phyloP scores from a whole-genome alignment of 257 asterid species.

The Plantago major region DNA sequence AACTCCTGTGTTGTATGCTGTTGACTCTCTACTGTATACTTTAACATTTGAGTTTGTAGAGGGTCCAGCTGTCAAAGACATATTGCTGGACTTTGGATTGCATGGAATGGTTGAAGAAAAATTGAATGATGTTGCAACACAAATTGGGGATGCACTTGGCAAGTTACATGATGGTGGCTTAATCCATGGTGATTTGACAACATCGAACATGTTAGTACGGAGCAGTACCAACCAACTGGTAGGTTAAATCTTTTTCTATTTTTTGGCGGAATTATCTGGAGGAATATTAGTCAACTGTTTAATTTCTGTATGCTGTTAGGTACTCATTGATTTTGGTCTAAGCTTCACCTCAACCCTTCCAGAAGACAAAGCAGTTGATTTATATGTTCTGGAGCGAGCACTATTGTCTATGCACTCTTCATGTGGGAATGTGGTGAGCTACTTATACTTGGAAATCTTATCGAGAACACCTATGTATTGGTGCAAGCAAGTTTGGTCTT shows the following conservation, averaged over 20 bases:
- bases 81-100: constrained; percentile 70
- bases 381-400: constrained; percentile 95
- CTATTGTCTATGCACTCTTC: constrained; percentile 94
- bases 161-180: constrained; percentile 92
- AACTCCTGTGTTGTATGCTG: constrained; percentile 80
- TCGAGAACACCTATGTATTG: too few species aligned
- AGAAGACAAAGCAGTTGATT: constrained; percentile 96
- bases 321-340: constrained; percentile 90
- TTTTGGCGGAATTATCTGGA: constrained; percentile 4
- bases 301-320: constrained; percentile 36
- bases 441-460: too few species aligned
- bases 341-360: constrained; percentile 92
- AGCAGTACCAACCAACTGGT: constrained; percentile 71
- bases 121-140: constrained; percentile 69
- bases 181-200: constrained; percentile 94
- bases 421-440: constrained; percentile 93
- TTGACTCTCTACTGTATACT: constrained; percentile 58
- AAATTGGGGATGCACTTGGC: constrained; percentile 79
- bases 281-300: not conserved
- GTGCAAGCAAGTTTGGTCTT: too few species aligned
- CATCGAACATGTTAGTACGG: constrained; percentile 80
- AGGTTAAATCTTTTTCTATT: constrained; percentile 13
- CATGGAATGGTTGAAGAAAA: constrained; percentile 58
- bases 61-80: constrained; percentile 77
- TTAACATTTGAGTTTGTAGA: constrained; percentile 83